Base-by-base conservation (phyloP, 1,284 basidiomycete genomes). In the Ganoderma meredithae region DNA sequence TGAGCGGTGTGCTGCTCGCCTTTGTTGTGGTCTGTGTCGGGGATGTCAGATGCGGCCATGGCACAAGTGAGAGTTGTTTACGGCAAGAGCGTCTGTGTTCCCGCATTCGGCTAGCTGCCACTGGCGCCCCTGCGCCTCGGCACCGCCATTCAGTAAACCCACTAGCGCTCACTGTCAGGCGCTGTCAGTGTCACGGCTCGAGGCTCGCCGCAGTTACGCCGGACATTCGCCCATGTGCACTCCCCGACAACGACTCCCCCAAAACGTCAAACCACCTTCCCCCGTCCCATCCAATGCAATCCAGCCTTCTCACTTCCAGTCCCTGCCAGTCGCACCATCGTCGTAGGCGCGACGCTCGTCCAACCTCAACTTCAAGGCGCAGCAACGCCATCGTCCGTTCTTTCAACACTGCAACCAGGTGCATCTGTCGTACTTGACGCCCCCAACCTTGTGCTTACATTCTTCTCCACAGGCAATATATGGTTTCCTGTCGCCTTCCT, bases 1-100 rank as follows among this genome's bases (percentile, higher is more conserved):
- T n/a, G 53, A 41, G 17, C 22, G 33, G 25, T 19, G 40, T 17
- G 25, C 4, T 17, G 55, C 75, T 70, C 73, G 75, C 75, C 75
- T 74, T 64, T 72, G 43, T 73, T 71, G 27, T 60, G 39, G 27
- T 73, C 69, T 19, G 66, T 52, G 10, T 56, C 47, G 47, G 47
- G 19, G 9, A 19, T 25, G 22, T 25, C 60, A 17, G 40, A 10
- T 10, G 36, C 62, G 65, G 59, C 66, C 74, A 55, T 49, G 43
- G 67, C 31, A 13, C 36, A 59, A 19, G 58, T 25, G 17, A 47
- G 27, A 27, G 44, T 25, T 22, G 47, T 49, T 49, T 49, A 49
- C 22, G 47, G n/a, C 47, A 49, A 15, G 22, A 13, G 47, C 47
- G 47, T 49, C 47, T 49, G 47, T 13, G 22, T 49, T 49, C 47